Base-by-base conservation (phyloP, 495 filamentous ascomycete genomes). In the Neurospora cerealis region DNA sequence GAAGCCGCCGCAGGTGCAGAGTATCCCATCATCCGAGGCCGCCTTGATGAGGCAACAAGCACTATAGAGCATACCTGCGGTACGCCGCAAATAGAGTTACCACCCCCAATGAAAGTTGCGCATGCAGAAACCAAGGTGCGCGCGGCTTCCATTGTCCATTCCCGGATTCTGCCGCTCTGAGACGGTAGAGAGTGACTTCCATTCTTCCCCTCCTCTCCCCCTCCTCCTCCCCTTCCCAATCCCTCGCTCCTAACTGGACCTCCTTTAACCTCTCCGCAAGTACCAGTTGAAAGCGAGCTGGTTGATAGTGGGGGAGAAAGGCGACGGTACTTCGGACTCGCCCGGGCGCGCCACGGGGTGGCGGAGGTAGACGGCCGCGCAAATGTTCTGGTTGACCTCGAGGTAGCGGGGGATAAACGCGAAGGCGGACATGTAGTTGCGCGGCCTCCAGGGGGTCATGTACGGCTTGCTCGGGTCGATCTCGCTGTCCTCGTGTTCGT, bases 351-450 rank as follows among this genome's bases (percentile, higher is more conserved):
- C 96, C 69, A 98, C 96, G 4, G 96, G 96, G 85, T 98, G 94
- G 74, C 96, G 88, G 74, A 99, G 83, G 83, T 98, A 99, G 48
- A 99, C 95, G 24, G 96, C 96, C 19, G 94, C 89, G 84, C 96
- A 98, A 77, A 97, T 92, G 77, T 92, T 94, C 80, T 95, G 95
- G 85, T 98, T 97, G 78, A 99, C 96, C 85, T 99, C 96, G 73
- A 99, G 88, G 83, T 97, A 99, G 73, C 92, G 87, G 28, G 96
- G 96, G 73, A 99, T 93, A 81, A 97, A 97, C 17, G 94, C 94
- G 81, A 98, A 99, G 3, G 94, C 89, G 24, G 87, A 85, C 92
- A 99, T 95, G 85, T 88, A 98, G 69, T 90, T 86, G 48, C 94
- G 86, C n/a, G 96, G 96, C 38, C 85, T 80, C 96, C 96, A 99